Evolutionary conservation across 805 yeast species (phyloP).

Genomic region (Teunomyces pallodes): DNA sequence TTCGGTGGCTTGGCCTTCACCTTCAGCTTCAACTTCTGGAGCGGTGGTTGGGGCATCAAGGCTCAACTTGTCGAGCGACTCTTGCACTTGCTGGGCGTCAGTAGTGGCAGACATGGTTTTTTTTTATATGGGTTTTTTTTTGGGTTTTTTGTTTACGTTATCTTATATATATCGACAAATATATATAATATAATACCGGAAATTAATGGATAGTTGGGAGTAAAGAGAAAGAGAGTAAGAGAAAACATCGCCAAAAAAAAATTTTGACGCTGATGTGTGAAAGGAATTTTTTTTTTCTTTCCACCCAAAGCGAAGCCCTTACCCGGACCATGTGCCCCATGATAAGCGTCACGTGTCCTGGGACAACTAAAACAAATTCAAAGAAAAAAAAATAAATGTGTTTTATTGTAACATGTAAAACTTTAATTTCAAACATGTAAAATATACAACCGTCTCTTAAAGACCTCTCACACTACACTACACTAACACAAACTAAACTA

Average conservation of each 20-base stretch:
- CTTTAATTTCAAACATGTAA: no score
- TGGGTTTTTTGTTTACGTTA: not conserved
- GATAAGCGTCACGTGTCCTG: constrained; percentile 1
- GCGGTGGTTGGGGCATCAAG: constrained; percentile 30
- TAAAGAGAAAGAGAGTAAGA: not conserved
- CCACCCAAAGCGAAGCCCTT: not conserved
- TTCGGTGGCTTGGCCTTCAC: constrained; percentile 30
- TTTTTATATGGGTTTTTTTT: constrained; percentile 1
- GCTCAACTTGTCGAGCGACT: constrained; percentile 48
- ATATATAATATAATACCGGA: constrained; percentile 3
- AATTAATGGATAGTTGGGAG: constrained; percentile 3
- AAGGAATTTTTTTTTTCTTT: not conserved
- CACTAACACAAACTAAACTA: no score
- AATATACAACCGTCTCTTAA: not conserved
- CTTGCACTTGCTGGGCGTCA: constrained; percentile 46
- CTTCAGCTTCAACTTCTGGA: constrained; percentile 24
- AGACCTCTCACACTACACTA: no score
- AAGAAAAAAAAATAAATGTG: no score
- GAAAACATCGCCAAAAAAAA: not conserved
- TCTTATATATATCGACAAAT: constrained; percentile 4
- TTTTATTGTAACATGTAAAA: no score
- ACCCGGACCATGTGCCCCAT: constrained; percentile 2
- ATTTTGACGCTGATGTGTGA: constrained; percentile 1
- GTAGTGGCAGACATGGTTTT: constrained; percentile 26
- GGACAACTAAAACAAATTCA: not conserved